Evolutionary conservation across 345 rosid genomes (phyloP).

Genomic region (Eucalyptus cladocalyx): DNA sequence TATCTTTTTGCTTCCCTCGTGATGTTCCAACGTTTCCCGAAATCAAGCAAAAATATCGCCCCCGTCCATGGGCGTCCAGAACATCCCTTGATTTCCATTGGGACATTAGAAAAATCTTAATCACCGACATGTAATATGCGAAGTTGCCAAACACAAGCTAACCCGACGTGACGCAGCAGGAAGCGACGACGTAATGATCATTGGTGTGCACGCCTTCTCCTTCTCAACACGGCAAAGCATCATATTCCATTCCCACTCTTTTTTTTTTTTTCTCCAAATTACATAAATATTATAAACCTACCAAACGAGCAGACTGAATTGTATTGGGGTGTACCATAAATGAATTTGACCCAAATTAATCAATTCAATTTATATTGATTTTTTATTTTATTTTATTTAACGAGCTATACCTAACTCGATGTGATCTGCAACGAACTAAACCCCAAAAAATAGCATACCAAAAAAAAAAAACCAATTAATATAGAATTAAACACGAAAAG

Average conservation of each 20-base stretch:
- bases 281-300: neutral
- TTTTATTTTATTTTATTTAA: too few relatives aligned
- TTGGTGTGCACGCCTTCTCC: neutral
- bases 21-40: neutral
- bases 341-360: neutral
- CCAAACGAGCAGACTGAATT: neutral
- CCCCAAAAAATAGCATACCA: neutral
- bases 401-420: neutral
- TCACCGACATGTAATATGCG: neutral
- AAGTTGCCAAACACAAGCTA: neutral
- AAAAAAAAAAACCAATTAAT: neutral
- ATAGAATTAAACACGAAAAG: neutral
- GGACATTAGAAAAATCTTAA: neutral
- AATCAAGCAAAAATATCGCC: neutral
- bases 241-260: neutral
- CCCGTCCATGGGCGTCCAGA: neutral
- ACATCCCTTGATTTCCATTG: neutral
- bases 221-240: neutral
- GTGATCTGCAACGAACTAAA: neutral
- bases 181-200: neutral
- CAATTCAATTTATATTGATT: neutral
- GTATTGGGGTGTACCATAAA: neutral
- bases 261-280: neutral
- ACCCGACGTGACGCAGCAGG: neutral
- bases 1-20: neutral